phyloP scores from a whole-genome alignment of 108 stramenopile species.

The Skeletonema tropicum region DNA sequence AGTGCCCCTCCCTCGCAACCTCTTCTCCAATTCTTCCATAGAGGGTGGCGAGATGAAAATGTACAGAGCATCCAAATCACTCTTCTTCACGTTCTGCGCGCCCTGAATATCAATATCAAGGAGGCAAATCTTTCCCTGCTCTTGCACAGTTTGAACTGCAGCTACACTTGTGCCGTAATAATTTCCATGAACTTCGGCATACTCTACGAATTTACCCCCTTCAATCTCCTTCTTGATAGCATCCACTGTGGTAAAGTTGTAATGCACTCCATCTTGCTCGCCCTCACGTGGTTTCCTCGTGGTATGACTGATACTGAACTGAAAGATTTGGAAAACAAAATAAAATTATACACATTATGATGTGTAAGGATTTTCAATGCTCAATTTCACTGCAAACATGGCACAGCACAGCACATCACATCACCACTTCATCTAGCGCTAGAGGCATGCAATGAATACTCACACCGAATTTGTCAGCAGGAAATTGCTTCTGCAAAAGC shows the following conservation, averaged over 20 bases:
- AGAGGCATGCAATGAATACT: neutral
- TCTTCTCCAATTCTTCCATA: conserved; percentile 83
- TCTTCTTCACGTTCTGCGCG: conserved; percentile 68
- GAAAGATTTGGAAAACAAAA: neutral
- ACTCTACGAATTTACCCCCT: conserved; percentile 83
- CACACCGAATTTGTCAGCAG: conserved; percentile 26
- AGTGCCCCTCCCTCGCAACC: conserved; percentile 89
- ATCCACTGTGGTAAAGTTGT: conserved; percentile 89
- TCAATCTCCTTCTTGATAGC: conserved; percentile 86
- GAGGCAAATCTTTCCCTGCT: conserved; percentile 86
- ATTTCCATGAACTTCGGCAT: conserved; percentile 94
- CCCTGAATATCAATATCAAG: conserved; percentile 95
- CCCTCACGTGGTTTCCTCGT: conserved; percentile 90
- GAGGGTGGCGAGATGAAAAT: conserved; percentile 94
- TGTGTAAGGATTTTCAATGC: too few species aligned
- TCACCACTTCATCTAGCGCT: too few species aligned
- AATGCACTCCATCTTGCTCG: conserved; percentile 89
- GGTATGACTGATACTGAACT: conserved; percentile 93
- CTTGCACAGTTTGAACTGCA: conserved; percentile 83
- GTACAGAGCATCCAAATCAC: conserved; percentile 50
- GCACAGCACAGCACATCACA: neutral
- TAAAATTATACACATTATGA: neutral
- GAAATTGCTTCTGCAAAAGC: conserved; percentile 74
- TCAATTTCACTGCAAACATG: too few species aligned
- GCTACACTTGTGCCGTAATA: conserved; percentile 91